phyloP scores from a whole-genome alignment of 495 filamentous ascomycete species.

The Lepidopterella palustris region DNA sequence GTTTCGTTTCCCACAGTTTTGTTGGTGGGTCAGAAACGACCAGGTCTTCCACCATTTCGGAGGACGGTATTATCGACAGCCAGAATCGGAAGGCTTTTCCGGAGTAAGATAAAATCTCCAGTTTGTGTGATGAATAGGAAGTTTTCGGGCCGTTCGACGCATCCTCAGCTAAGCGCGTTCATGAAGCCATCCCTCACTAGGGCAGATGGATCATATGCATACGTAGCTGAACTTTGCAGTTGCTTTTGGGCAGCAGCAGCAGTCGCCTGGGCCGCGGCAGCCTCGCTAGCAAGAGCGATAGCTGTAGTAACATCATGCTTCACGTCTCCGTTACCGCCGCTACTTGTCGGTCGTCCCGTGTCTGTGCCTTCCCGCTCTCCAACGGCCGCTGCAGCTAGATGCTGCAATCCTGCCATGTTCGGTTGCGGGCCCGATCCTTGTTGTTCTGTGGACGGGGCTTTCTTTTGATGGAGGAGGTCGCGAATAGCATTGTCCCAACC shows the following conservation, averaged over 20 bases:
- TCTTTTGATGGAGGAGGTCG: slow-evolving; percentile 21
- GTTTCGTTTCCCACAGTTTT: too few relatives aligned
- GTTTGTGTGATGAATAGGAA: background rate
- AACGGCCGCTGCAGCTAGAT: slow-evolving; percentile 27
- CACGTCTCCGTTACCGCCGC: slow-evolving; percentile 11
- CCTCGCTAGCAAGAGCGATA: slow-evolving; percentile 18
- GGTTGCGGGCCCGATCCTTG: slow-evolving; percentile 8
- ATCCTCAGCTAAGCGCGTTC: background rate
- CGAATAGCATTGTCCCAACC: slow-evolving; percentile 24
- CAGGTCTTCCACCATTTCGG: too few relatives aligned
- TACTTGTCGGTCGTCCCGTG: slow-evolving; percentile 14
- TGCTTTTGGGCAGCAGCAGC: slow-evolving; percentile 27
- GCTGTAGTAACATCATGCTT: slow-evolving; percentile 18
- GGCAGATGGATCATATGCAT: slow-evolving; percentile 16
- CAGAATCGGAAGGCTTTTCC: too few relatives aligned
- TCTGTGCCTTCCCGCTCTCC: slow-evolving; percentile 26
- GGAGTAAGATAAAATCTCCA: too few relatives aligned
- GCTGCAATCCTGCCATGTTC: slow-evolving; percentile 29
- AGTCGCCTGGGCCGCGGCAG: slow-evolving; percentile 23
- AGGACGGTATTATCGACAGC: too few relatives aligned
- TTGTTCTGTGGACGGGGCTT: slow-evolving; percentile 6
- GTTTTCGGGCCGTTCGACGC: background rate
- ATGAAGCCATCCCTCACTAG: slow-evolving; percentile 20
- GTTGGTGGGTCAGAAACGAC: too few relatives aligned
- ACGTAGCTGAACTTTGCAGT: slow-evolving; percentile 5